These are phyloP conservation scores for Brassica rapa DNA, from an alignment of 345 rosid genomes.

Conservation along the genomic window DNA sequence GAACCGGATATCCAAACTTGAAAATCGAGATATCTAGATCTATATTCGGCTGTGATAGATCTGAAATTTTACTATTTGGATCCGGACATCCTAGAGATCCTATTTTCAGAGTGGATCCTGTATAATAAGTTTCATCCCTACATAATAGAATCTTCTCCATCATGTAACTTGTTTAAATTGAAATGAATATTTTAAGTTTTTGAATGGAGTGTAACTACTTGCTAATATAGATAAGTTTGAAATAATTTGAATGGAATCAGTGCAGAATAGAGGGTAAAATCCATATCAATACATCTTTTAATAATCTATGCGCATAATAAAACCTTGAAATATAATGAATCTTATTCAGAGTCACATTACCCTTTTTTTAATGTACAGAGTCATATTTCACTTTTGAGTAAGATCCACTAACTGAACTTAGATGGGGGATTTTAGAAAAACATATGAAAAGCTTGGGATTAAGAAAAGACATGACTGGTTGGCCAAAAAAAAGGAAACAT, in stretches of 20 bases:
- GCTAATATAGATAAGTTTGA: not conserved
- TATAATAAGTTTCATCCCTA: too few species aligned
- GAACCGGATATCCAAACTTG: too few species aligned
- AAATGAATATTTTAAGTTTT: too few species aligned
- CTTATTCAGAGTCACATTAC: not conserved
- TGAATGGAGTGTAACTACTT: not conserved
- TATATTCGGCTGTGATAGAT: too few species aligned
- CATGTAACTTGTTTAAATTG: too few species aligned
- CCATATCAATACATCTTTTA: not conserved
- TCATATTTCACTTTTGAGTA: not conserved
- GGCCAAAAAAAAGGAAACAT: slow-evolving; percentile 18
- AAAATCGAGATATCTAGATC: too few species aligned
- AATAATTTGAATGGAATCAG: too few species aligned
- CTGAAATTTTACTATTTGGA: too few species aligned
- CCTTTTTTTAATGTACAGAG: not conserved
- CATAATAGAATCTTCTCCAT: too few species aligned
- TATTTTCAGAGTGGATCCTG: too few species aligned
- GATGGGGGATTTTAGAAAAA: slow-evolving; percentile 9
- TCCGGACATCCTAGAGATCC: too few species aligned
- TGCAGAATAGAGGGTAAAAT: not conserved
- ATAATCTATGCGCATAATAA: not conserved
- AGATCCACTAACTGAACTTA: slow-evolving; percentile 6
- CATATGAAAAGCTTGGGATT: not conserved
- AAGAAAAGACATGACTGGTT: slow-evolving; percentile 20
- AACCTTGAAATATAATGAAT: not conserved